Base-by-base conservation (phyloP, 805 yeast species). In the Saccharomycopsis sp. region DNA sequence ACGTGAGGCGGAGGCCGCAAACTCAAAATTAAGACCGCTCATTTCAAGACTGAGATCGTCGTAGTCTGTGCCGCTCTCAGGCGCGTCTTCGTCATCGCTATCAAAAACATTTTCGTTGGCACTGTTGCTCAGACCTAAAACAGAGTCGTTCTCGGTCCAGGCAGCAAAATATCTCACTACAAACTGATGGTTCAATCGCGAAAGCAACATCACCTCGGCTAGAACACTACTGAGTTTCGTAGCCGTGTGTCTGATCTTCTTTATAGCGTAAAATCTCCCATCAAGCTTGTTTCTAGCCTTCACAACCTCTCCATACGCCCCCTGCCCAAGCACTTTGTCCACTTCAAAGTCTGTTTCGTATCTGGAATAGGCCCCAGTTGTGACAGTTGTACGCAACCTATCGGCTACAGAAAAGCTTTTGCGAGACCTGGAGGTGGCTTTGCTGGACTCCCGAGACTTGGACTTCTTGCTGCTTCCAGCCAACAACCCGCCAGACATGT, bases 261-360 rank as follows among this genome's bases (percentile, higher is more conserved):
- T 94, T 59, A 94, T 83, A 0, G 99, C 99, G 70, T 94, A 94
- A 64, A 88, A 89, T 15, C 97, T 79, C 20, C 99, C 98, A 68
- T 94, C 99, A 62, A 94, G 79, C 59, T 91, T 81, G 68, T 91
- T 92, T 61, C 99, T 77, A 0, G 94, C 98, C 66, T 92, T 91
- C n/a, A 94, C 97, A 7, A 94, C 99, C 70, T 94, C 97, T 3
- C 99, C 99, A 72, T 87, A 94, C 0, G 96, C 99, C 46, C 99
- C 99, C 64, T 84, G 83, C 1, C 99, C 99, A 7, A 94, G 72
- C 20, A 85, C 82, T 0, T 92, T 94, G 50, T 90, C 87, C 68
- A 94, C 99, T 70, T 94, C 99, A 70, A 95, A 94, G 68, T 94
- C 99, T 61, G 91, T 82, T 2, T 84, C 87, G 68, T 92, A 94